Evolutionary conservation across 495 filamentous ascomycete species (phyloP).

Genomic region (Neurospora cerealis): DNA sequence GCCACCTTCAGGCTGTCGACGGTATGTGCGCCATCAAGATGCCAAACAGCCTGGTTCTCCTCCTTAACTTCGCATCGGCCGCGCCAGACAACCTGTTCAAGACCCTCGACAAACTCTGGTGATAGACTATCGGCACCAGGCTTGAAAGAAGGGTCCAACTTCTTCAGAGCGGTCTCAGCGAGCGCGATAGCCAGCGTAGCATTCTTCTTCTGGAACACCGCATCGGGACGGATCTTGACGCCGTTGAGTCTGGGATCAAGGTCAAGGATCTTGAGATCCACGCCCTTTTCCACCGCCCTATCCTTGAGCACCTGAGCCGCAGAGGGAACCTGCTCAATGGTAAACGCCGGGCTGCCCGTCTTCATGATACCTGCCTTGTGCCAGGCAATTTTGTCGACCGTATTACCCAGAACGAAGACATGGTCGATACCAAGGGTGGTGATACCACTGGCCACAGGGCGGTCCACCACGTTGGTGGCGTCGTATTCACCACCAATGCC

Average conservation of each 20-base stretch:
- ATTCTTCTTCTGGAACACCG: constrained; percentile 77
- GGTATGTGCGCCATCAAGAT: constrained; percentile 88
- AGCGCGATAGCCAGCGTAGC: constrained; percentile 71
- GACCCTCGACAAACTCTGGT: constrained; percentile 57
- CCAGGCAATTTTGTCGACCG: constrained; percentile 91
- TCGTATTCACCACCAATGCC: constrained; percentile 93
- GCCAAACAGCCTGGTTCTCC: constrained; percentile 65
- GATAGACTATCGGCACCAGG: constrained; percentile 36
- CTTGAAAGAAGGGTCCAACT: constrained; percentile 29
- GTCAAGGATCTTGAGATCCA: constrained; percentile 49
- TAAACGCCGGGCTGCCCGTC: constrained; percentile 55
- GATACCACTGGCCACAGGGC: constrained; percentile 65
- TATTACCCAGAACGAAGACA: constrained; percentile 63
- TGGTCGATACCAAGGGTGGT: constrained; percentile 90
- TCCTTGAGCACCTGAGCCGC: constrained; percentile 61
- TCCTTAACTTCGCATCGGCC: constrained; percentile 74
- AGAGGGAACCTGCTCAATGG: constrained; percentile 54
- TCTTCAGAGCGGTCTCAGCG: constrained; percentile 50
- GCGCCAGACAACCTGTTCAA: constrained; percentile 64
- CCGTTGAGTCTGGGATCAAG: constrained; percentile 52
- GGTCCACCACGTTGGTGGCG: constrained; percentile 77
- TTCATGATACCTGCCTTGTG: constrained; percentile 96
- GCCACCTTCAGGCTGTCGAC: constrained; percentile 75
- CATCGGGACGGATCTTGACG: constrained; percentile 67
- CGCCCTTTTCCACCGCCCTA: constrained; percentile 58